These are phyloP conservation scores for Neurospora sp. DNA, from an alignment of 2,329 filamentous ascomycete species.

Conservation along the genomic window DNA sequence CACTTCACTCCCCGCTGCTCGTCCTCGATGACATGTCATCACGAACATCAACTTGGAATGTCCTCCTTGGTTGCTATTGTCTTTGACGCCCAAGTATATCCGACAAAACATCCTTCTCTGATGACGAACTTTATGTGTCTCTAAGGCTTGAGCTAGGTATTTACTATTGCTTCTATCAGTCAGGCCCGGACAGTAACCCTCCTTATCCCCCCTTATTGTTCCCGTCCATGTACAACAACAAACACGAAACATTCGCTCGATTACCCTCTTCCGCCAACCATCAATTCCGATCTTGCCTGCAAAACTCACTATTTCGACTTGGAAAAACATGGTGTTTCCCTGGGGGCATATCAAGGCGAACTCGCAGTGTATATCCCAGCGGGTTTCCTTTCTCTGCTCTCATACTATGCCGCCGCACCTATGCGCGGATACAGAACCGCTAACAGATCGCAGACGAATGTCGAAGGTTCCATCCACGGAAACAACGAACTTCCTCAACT, in stretches of 20 bases:
- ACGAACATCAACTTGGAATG: not conserved
- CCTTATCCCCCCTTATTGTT: not conserved
- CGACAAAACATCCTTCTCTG: not conserved
- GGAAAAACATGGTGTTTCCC: not conserved
- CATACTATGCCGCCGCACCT: not conserved
- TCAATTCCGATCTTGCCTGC: not conserved
- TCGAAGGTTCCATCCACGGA: not conserved
- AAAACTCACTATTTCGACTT: not conserved
- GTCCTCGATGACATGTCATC: not conserved
- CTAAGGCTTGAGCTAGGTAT: too few species aligned
- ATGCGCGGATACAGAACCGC: not conserved
- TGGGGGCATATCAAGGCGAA: not conserved
- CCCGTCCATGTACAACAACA: not conserved
- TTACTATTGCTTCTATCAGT: too few species aligned
- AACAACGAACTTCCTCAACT: not conserved
- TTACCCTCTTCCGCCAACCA: not conserved
- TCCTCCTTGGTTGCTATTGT: not conserved
- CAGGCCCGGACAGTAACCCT: not conserved
- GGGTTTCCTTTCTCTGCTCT: not conserved
- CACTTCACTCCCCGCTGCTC: not conserved
- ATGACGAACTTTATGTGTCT: too few species aligned
- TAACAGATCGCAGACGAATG: not conserved
- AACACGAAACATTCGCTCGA: not conserved
- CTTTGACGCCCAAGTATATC: not conserved
- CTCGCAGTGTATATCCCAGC: not conserved